These are phyloP conservation scores for Salicornia ramosissima DNA, from an alignment of 148 eudicot genomes.

Conservation along the genomic window DNA sequence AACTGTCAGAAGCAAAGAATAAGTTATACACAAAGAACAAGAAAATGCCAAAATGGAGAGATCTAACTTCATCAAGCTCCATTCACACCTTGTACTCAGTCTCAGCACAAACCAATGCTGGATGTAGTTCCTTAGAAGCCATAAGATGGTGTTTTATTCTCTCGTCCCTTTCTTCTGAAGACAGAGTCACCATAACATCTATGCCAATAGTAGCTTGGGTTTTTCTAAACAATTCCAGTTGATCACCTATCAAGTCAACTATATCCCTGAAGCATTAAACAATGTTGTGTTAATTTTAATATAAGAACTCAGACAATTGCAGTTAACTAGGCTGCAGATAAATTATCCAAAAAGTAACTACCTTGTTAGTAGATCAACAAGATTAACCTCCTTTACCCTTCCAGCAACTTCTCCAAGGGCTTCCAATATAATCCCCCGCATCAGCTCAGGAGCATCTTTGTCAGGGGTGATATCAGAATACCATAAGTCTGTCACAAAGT, in stretches of 20 bases:
- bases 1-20: conserved; percentile 38
- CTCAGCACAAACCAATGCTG: conserved; percentile 84
- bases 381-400: conserved; percentile 77
- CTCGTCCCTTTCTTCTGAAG: conserved; percentile 97
- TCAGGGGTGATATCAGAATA: conserved; percentile 89
- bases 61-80: conserved; percentile 29
- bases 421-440: conserved; percentile 69
- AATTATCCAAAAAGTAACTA: conserved; percentile 12
- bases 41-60: conserved; percentile 2
- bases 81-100: conserved; percentile 96
- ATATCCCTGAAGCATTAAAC: conserved; percentile 59
- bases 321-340: not conserved
- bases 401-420: conserved; percentile 86
- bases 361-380: conserved; percentile 95
- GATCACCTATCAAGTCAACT: conserved; percentile 81
- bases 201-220: conserved; percentile 86
- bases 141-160: conserved; percentile 85
- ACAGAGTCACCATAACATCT: conserved; percentile 90
- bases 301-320: conserved; percentile 2
- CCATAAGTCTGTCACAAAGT: conserved; percentile 90
- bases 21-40: conserved; percentile 21
- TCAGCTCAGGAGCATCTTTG: conserved; percentile 86
- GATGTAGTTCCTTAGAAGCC: conserved; percentile 88
- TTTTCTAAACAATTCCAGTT: conserved; percentile 81
- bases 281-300: conserved; percentile 15